These are phyloP conservation scores for Leptodermis oblonga DNA, from an alignment of 257 asterid genomes.

Conservation along the genomic window DNA sequence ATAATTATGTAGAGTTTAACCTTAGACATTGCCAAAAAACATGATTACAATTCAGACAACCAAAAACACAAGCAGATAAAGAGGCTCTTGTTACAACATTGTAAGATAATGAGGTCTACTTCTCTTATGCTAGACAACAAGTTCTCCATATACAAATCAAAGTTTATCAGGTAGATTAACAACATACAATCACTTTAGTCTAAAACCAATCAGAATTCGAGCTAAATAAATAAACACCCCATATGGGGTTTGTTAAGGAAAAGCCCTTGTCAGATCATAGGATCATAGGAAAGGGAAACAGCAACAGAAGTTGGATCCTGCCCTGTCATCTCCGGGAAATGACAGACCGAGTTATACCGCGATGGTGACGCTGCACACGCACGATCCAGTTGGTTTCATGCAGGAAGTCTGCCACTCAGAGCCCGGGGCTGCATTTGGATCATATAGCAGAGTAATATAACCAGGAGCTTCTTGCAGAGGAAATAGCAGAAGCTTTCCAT, in stretches of 20 bases:
- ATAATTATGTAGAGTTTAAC: too few species aligned
- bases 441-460: slow-evolving; percentile 47
- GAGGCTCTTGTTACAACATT: background rate
- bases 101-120: too few species aligned
- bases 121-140: background rate
- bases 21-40: background rate
- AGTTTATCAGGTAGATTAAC: background rate
- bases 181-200: background rate
- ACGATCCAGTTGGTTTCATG: slow-evolving; percentile 58
- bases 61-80: background rate
- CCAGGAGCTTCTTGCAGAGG: slow-evolving; percentile 46
- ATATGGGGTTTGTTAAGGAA: background rate
- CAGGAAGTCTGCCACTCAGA: slow-evolving; percentile 58
- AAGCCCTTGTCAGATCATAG: background rate
- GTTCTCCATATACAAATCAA: background rate
- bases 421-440: slow-evolving; percentile 65
- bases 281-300: background rate
- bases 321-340: background rate
- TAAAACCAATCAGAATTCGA: background rate
- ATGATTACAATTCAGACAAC: background rate
- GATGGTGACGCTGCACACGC: slow-evolving; percentile 60
- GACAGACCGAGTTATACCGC: slow-evolving; percentile 27
- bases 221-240: background rate
- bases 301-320: background rate
- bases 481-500: slow-evolving; percentile 66